Conservation (phyloP, 306 rosid genomes). For the Prunus mongolica region DNA sequence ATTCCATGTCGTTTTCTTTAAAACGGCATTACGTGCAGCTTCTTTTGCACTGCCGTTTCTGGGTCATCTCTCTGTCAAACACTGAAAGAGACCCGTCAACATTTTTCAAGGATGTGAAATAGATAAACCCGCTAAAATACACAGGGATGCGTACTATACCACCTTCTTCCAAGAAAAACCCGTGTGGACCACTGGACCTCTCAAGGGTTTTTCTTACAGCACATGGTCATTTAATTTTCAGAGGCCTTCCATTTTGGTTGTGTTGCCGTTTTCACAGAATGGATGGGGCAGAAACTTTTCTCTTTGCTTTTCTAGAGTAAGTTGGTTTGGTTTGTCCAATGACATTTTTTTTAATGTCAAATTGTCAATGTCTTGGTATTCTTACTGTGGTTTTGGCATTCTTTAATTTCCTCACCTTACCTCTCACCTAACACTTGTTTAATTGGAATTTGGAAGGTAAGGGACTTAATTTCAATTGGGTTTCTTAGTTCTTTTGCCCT, state of each 20-base stretch:
- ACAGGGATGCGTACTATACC: background rate
- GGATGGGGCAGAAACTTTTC: background rate
- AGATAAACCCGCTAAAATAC: background rate
- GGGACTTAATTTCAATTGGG: background rate
- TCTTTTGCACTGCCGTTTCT: background rate
- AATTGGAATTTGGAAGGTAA: background rate
- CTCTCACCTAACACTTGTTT: background rate
- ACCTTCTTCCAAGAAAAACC: background rate
- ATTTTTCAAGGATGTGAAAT: background rate
- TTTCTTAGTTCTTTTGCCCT: background rate
- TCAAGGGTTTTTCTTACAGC: background rate
- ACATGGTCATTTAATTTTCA: background rate
- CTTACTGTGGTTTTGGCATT: background rate
- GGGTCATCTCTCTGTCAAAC: background rate
- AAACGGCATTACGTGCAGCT: constrained; percentile 5
- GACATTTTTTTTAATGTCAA: background rate
- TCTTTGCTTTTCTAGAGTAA: background rate
- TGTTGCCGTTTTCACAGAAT: constrained; percentile 24
- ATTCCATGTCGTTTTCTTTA: constrained; percentile 24
- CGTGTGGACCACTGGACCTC: constrained; percentile 12
- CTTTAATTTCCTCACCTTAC: background rate
- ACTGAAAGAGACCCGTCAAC: background rate
- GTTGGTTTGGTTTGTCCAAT: background rate
- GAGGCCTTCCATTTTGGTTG: constrained; percentile 7
- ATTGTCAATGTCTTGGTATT: background rate